Evolutionary conservation across 345 rosid genomes (phyloP), one percentile per base, ranked within the genome.

Genomic region (Citrus cavaleriei): DNA sequence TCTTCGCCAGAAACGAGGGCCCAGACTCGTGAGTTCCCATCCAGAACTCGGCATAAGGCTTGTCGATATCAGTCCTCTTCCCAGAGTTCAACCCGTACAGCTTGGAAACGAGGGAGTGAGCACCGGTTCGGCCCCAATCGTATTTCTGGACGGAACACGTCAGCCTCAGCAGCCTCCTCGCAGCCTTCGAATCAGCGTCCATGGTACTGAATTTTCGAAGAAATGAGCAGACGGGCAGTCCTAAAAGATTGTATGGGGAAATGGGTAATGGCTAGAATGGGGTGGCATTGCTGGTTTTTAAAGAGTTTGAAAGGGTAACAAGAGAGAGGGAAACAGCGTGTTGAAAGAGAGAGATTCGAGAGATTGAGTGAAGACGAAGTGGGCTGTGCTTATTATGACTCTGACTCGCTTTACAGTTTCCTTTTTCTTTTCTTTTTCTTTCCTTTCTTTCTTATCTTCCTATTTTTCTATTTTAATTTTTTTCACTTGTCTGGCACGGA

Each of bases 21-120:
- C 97, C 98, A 0, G 99, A 97, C 78, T 71, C 89, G 66, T 97
- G 99, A 68, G 93, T 92, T n/a, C 96, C 96, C 89, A 92, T 89
- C 96, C 96, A 92, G 32, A 90, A 73, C 82, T 92, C 96, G 1
- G 96, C 99, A 80, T 91, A 97, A 2, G 94, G 92, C 84, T 70
- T 84, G 2, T 88, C 83, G 1, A 77, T 28, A 3, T 89, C 90
- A 68, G 91, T 62, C 61, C 65, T 73, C 6, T 78, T 51, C 71
- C 91, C 91, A 0, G 89, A 93, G 81, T 92, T 97, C 81, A 88
- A 83, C 18, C 89, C 81, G 66, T 76, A 86, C 9, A 94, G 90
- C 83, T 87, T 90, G 14, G 91, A 95, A 22, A 92, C 98, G 61
- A 79, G 85, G 10, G 97, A 91, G 55, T 90, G 95, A 25, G 40